A percentile compares a stretch with the other conserved stretches of the same genome.
phyloP scores from a whole-genome alignment of 2,329 filamentous ascomycete genomes.

The Trichophyton equinum region DNA sequence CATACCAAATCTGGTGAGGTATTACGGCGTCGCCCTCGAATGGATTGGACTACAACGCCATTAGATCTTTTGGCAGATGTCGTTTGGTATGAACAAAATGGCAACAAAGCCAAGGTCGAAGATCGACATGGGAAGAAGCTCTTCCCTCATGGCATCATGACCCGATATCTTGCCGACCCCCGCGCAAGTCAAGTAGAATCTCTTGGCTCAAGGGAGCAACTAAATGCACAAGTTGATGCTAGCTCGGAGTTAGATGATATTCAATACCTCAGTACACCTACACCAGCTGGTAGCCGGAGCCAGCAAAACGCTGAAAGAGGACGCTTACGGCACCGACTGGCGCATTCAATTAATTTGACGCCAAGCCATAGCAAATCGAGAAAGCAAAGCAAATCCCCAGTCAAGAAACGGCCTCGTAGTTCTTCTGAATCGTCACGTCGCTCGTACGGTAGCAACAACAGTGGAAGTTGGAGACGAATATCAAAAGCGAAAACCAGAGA shows the following conservation, averaged over 20 bases:
- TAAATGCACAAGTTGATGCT: background rate
- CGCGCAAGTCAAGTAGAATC: background rate
- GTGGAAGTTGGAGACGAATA: constrained; percentile 8
- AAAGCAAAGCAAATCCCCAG: constrained; percentile 31
- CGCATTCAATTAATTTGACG: constrained; percentile 44
- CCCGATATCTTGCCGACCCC: constrained; percentile 9
- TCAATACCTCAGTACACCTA: constrained; percentile 29
- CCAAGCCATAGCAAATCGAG: constrained; percentile 42
- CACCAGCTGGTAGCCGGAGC: constrained; percentile 20
- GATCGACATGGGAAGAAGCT: constrained; percentile 64
- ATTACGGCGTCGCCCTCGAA: constrained; percentile 57
- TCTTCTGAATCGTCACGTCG: constrained; percentile 41
- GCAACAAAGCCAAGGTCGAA: constrained; percentile 70
- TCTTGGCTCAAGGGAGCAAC: background rate
- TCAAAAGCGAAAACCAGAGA: background rate
- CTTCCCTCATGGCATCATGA: constrained; percentile 30
- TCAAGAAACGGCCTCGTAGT: constrained; percentile 38
- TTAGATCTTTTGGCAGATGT: constrained; percentile 80
- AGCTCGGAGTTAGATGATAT: background rate
- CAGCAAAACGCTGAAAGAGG: constrained; percentile 33
- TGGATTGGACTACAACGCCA: constrained; percentile 75
- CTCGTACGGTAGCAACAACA: constrained; percentile 36
- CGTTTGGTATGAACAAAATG: constrained; percentile 74
- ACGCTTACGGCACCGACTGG: constrained; percentile 48
- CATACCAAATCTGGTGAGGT: constrained; percentile 27